Conservation (phyloP, 2,329 filamentous ascomycete genomes). For the Aspergillus sp. region DNA sequence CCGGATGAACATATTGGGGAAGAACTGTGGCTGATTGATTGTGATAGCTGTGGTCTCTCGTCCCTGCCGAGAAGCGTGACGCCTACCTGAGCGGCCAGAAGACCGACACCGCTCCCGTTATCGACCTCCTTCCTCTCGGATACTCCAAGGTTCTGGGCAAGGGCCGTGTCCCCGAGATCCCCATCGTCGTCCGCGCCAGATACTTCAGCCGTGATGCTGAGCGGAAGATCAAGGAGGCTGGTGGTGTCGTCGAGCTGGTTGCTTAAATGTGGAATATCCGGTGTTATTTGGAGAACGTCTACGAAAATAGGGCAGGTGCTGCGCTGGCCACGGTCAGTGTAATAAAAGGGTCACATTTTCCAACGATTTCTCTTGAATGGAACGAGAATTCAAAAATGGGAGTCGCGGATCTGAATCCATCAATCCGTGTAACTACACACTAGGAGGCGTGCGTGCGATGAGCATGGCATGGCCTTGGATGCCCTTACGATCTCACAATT, state of each 20-base stretch:
- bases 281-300: conserved; percentile 27
- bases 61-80: conserved; percentile 89
- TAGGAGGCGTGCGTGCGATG: conserved; percentile 36
- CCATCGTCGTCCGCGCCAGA: conserved; percentile 89
- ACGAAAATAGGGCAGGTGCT: conserved; percentile 29
- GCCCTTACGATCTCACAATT: conserved; percentile 38
- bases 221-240: conserved; percentile 98
- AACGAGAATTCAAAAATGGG: conserved; percentile 30
- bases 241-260: conserved; percentile 93
- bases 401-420: conserved; percentile 26
- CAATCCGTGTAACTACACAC: conserved; percentile 33
- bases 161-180: conserved; percentile 89
- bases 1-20: not conserved
- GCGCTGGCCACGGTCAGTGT: conserved; percentile 30
- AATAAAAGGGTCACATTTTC: conserved; percentile 19
- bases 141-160: conserved; percentile 99
- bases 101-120: conserved; percentile 90
- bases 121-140: conserved; percentile 94
- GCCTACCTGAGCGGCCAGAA: conserved; percentile 80
- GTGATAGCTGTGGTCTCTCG: conserved; percentile 86
- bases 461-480: conserved; percentile 37
- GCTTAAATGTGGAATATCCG: conserved; percentile 60
- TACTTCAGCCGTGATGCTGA: conserved; percentile 96
- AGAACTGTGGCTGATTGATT: conserved; percentile 1
- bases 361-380: conserved; percentile 25